A percentile compares a stretch with the other conserved stretches of the same genome.
Conservation (phyloP, 169 alveolate species). For the Plasmodium gaboni region DNA sequence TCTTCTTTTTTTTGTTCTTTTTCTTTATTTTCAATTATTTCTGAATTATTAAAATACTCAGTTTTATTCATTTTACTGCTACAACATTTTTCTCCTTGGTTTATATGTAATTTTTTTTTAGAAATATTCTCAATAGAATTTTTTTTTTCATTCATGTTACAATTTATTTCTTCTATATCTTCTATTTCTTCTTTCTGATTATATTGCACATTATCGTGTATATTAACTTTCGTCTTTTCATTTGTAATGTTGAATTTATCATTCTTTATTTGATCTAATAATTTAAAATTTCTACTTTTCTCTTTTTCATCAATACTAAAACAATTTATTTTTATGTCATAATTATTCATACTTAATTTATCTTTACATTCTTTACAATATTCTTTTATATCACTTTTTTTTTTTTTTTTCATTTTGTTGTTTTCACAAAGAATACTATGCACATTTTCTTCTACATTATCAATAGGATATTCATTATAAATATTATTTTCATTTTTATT, state of each 20-base stretch:
- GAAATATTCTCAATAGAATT: background rate
- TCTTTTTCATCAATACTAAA: constrained; percentile 57
- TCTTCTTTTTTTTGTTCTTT: constrained; percentile 21
- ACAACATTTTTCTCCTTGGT: background rate
- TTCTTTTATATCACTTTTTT: constrained; percentile 9
- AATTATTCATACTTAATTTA: constrained; percentile 4
- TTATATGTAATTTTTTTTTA: constrained; percentile 13
- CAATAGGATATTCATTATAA: constrained; percentile 9
- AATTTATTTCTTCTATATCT: background rate
- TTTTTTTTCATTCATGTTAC: constrained; percentile 22
- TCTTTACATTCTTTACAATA: constrained; percentile 20
- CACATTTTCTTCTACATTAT: constrained; percentile 4
- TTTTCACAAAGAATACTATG: background rate
- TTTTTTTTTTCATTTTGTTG: constrained; percentile 14
- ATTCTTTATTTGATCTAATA: constrained; percentile 54
- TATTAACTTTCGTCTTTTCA: constrained; percentile 12
- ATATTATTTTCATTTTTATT: constrained; percentile 1
- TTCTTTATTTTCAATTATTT: constrained; percentile 22
- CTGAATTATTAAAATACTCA: constrained; percentile 16
- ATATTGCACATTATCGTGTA: background rate
- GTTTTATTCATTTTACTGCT: constrained; percentile 1
- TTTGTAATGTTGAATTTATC: constrained; percentile 9
- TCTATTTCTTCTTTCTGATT: constrained; percentile 10
- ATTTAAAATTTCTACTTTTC: constrained; percentile 32
- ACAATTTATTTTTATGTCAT: constrained; percentile 35